Percentiles rank a stretch among this genome's conserved stretches.
Conservation (phyloP, 345 rosid genomes). For the Nephelium lappaceum region DNA sequence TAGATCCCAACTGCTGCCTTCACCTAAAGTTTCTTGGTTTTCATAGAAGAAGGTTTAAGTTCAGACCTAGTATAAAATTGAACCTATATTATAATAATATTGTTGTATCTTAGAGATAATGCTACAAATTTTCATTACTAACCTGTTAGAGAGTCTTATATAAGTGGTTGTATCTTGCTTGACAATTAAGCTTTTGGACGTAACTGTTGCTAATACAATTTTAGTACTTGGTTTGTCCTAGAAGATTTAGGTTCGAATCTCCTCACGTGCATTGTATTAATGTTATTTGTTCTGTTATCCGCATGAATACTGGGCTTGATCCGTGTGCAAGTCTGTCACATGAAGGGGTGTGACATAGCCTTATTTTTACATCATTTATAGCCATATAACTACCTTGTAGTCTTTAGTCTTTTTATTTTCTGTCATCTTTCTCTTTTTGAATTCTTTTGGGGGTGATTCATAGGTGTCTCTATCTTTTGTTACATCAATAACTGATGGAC, state of each 20-base stretch:
- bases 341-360: too few species aligned
- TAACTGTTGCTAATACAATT: too few species aligned
- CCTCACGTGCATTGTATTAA: too few species aligned
- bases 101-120: neutral
- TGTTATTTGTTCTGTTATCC: too few species aligned
- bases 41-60: slow-evolving; percentile 73
- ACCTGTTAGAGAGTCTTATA: neutral
- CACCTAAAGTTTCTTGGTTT: slow-evolving; percentile 74
- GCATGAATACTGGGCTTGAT: too few species aligned
- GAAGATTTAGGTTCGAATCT: too few species aligned
- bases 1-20: slow-evolving; percentile 43
- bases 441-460: slow-evolving; percentile 9
- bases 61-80: neutral
- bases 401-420: too few species aligned
- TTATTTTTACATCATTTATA: neutral
- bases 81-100: neutral
- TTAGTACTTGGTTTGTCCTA: too few species aligned
- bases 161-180: too few species aligned
- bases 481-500: slow-evolving; percentile 89
- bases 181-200: too few species aligned
- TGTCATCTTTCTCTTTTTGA: neutral
- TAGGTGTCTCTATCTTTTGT: slow-evolving; percentile 84
- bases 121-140: neutral
- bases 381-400: neutral
- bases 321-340: too few species aligned